These are phyloP conservation scores for Xanthoceras sorbifolium DNA, from an alignment of 345 rosid genomes.

Conservation along the genomic window DNA sequence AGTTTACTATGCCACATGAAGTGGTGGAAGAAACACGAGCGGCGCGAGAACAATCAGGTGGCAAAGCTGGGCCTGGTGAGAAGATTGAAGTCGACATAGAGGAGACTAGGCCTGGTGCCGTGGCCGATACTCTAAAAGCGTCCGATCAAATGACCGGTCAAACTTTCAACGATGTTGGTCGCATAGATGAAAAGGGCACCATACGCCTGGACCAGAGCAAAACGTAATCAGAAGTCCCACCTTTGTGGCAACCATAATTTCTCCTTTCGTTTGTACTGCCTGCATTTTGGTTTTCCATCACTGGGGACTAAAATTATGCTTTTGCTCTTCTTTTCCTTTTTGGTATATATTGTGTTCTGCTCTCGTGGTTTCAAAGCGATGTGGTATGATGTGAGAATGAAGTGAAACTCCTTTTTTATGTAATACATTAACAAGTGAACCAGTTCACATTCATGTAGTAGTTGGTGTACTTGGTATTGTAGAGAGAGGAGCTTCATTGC, in stretches of 20 bases:
- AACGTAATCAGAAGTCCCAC: constrained; percentile 16
- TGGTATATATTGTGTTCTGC: too few relatives aligned
- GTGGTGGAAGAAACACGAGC: constrained; percentile 37
- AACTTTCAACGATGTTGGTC: constrained; percentile 70
- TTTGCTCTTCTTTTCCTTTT: too few relatives aligned
- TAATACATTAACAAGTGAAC: too few relatives aligned
- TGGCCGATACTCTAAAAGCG: constrained; percentile 36
- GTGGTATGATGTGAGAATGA: too few relatives aligned
- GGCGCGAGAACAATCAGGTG: constrained; percentile 37
- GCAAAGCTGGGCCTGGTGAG: constrained; percentile 19
- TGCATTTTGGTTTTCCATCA: background rate
- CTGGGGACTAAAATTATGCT: too few relatives aligned
- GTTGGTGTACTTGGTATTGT: too few relatives aligned
- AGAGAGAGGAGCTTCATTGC: too few relatives aligned
- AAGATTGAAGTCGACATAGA: constrained; percentile 17
- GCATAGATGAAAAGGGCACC: constrained; percentile 35
- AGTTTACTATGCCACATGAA: constrained; percentile 38
- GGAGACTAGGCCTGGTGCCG: constrained; percentile 28
- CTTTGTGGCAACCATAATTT: background rate
- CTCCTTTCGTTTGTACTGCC: background rate
- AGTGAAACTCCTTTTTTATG: too few relatives aligned
- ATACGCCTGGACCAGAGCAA: constrained; percentile 21
- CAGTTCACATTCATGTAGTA: too few relatives aligned
- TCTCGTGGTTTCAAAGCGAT: too few relatives aligned
- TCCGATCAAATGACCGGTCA: constrained; percentile 67